Evolutionary conservation across 2,329 filamentous ascomycete genomes (phyloP), one percentile per base, ranked within the genome.

Genomic region (Claviceps sorghi): DNA sequence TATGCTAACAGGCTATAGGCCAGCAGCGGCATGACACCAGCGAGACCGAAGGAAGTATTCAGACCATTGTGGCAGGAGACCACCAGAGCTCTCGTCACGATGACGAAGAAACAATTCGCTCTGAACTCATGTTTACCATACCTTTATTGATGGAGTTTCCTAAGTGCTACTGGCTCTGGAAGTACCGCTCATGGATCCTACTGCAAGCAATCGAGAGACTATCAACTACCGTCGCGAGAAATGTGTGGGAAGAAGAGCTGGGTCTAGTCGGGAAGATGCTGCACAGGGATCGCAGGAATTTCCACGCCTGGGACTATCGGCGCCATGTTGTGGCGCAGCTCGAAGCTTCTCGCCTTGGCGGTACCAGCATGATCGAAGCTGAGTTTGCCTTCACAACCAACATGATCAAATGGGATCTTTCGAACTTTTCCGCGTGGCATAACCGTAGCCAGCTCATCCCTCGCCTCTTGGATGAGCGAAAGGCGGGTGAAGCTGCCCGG

Each of bases 151-250:
- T 87, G 57, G 81, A 88, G 58, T 91, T 82, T 58, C 93, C 93
- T 7, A 98, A 98, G 67, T 97, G 93, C 74, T 98, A 98, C 72
- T 97, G 93, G 91, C 91, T 98, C 62, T 98, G 93, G 93, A 95
- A 95, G 60, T 91, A 96, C 68, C 83, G 93, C 30, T 70, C 84
- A 46, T 98, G 93, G 90, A 72, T 91, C 3, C 73, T 98, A 15
- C 73, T 83, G 52, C 79, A 88, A 65, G 82, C 83, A 36, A 86
- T 84, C 47, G 65, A 74, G 13, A 73, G 82, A 19, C 72, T 95
- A 10, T 76, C 80, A 2, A 56, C 68, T 1, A 53, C 71, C 0
- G 63, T 71, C 17, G 80, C 88, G 2, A 75, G 78, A 22, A 69
- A 74, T 41, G 73, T 96, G 49, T 98, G 93, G 93, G 74, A 84